A percentile compares a stretch with the other conserved stretches of the same genome.
phyloP scores from a whole-genome alignment of 331 rosid species.

The Erythrophleum ivorense region DNA sequence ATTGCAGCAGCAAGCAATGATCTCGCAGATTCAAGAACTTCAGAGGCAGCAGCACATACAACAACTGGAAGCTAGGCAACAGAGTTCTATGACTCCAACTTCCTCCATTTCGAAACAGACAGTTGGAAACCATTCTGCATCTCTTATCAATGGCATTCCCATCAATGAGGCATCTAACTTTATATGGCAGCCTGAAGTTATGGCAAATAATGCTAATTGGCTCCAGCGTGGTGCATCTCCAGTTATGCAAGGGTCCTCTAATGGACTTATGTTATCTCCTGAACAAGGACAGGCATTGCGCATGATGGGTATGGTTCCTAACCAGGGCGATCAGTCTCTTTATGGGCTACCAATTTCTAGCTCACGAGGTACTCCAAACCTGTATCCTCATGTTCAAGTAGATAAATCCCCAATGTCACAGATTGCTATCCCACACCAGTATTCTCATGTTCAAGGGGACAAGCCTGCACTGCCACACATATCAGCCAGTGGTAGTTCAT shows the following conservation, averaged over 20 bases:
- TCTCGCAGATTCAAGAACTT: slow-evolving; percentile 80
- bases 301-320: slow-evolving; percentile 78
- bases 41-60: slow-evolving; percentile 96
- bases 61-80: slow-evolving; percentile 86
- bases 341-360: slow-evolving; percentile 87
- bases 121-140: slow-evolving; percentile 70
- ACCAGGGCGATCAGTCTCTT: slow-evolving; percentile 87
- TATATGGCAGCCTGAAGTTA: slow-evolving; percentile 80
- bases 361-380: slow-evolving; percentile 65
- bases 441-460: slow-evolving; percentile 77
- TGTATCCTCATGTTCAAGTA: slow-evolving; percentile 75
- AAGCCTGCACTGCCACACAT: slow-evolving; percentile 66
- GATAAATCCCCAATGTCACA: slow-evolving; percentile 79
- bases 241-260: slow-evolving; percentile 77
- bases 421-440: slow-evolving; percentile 68
- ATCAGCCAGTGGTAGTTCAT: slow-evolving; percentile 55
- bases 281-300: slow-evolving; percentile 82
- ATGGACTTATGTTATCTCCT: slow-evolving; percentile 75
- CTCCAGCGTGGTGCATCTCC: slow-evolving; percentile 86
- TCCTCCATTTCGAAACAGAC: slow-evolving; percentile 74
- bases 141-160: slow-evolving; percentile 84
- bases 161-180: slow-evolving; percentile 80
- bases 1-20: slow-evolving; percentile 77
- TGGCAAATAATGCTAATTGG: slow-evolving; percentile 77
- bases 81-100: slow-evolving; percentile 64